Conservation (phyloP, 768 basidiomycete species). For the Pleurotus salmoneostramineus region DNA sequence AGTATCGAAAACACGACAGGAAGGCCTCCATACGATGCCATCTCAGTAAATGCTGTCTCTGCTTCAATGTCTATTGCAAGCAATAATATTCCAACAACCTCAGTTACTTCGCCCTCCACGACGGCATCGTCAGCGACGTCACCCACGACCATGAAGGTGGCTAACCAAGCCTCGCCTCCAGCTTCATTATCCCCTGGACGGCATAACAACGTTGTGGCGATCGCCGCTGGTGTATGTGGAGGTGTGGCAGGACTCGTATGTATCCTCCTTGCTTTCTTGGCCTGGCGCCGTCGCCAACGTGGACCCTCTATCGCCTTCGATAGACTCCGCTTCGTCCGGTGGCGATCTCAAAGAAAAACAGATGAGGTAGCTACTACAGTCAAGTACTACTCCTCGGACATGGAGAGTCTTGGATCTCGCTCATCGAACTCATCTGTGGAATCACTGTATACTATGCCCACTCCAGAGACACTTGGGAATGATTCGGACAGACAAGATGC, state of each 20-base stretch:
- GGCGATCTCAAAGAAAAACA: not conserved
- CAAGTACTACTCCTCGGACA: not conserved
- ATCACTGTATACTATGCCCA: not conserved
- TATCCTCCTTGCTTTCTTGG: not conserved
- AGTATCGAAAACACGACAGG: too few species aligned
- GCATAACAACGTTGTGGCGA: not conserved
- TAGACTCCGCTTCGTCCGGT: not conserved
- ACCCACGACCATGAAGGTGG: not conserved
- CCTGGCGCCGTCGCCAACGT: not conserved
- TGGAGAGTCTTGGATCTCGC: not conserved
- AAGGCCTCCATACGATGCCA: too few species aligned
- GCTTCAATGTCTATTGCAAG: too few species aligned
- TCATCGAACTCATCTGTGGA: not conserved
- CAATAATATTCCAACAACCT: too few species aligned
- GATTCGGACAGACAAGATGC: too few species aligned
- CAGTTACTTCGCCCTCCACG: too few species aligned
- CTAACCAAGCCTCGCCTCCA: too few species aligned
- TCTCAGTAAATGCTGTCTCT: not conserved
- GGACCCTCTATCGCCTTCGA: not conserved
- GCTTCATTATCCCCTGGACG: not conserved
- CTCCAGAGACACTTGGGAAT: not conserved
- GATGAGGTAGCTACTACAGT: not conserved
- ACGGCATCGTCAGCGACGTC: too few species aligned
- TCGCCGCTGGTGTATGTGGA: not conserved
- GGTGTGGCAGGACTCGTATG: not conserved